Conservation (phyloP, 768 basidiomycete species). For the Leccinellum albellum region DNA sequence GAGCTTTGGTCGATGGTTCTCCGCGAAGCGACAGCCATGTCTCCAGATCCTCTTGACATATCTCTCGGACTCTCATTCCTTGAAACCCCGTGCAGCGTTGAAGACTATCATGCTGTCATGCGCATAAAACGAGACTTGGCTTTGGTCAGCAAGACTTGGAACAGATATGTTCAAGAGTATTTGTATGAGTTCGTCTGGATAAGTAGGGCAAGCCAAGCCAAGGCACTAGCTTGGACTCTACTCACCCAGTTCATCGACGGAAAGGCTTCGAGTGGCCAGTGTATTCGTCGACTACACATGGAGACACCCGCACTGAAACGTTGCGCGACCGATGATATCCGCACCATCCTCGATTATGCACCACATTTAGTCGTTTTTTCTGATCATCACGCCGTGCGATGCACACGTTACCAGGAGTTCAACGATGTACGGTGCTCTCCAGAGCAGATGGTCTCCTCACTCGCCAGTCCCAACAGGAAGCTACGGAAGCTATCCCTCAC, state of each 20-base stretch:
- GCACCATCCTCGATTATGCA: conserved; percentile 65
- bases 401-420: conserved; percentile 45
- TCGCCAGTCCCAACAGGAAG: conserved; percentile 50
- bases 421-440: conserved; percentile 46
- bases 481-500: conserved; percentile 66
- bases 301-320: conserved; percentile 62
- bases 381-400: conserved; percentile 62
- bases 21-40: conserved; percentile 48
- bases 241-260: conserved; percentile 40
- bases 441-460: conserved; percentile 54
- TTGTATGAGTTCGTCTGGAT: conserved; percentile 74
- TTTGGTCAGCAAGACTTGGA: conserved; percentile 55
- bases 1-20: conserved; percentile 69
- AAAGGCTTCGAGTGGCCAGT: conserved; percentile 39
- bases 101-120: conserved; percentile 47
- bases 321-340: conserved; percentile 61
- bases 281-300: conserved; percentile 64
- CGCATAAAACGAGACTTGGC: conserved; percentile 46
- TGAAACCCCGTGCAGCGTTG: conserved; percentile 39
- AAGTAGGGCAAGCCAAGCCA: conserved; percentile 47
- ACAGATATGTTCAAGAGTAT: conserved; percentile 48
- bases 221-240: conserved; percentile 41
- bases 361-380: conserved; percentile 57
- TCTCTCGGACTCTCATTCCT: conserved; percentile 58
- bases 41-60: conserved; percentile 45